phyloP scores from a whole-genome alignment of 2,329 filamentous ascomycete genomes.

The Venturia aucupariae region DNA sequence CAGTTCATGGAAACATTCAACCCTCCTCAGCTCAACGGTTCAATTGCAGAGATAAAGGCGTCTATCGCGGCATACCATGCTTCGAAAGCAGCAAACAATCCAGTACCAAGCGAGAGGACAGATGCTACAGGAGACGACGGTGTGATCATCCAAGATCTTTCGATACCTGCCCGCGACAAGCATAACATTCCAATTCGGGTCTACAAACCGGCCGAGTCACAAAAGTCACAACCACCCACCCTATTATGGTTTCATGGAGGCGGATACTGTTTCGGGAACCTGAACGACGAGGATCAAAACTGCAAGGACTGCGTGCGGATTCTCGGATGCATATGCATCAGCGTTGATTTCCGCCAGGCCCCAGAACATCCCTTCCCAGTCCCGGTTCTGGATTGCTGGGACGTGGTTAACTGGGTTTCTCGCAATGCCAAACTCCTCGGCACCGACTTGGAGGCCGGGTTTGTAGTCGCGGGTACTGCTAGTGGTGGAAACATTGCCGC shows the following conservation, averaged over 20 bases:
- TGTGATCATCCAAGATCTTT: no score
- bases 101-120: no score
- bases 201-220: no score
- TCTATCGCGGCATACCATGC: no score
- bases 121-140: no score
- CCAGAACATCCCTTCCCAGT: slow-evolving; percentile 5
- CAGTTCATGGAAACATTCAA: no score
- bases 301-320: neutral
- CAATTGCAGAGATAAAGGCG: no score
- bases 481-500: neutral
- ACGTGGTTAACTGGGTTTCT: neutral
- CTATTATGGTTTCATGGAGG: neutral
- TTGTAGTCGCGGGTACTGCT: neutral
- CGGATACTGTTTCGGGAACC: neutral
- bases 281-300: neutral
- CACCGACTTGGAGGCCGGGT: neutral
- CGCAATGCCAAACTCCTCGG: neutral
- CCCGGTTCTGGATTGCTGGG: neutral
- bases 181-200: no score
- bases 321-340: neutral
- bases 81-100: no score
- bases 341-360: neutral
- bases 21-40: no score
- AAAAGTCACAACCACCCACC: no score
- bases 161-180: no score